Base-by-base conservation (phyloP, 306 rosid genomes). In the Acacia melanoxylon region DNA sequence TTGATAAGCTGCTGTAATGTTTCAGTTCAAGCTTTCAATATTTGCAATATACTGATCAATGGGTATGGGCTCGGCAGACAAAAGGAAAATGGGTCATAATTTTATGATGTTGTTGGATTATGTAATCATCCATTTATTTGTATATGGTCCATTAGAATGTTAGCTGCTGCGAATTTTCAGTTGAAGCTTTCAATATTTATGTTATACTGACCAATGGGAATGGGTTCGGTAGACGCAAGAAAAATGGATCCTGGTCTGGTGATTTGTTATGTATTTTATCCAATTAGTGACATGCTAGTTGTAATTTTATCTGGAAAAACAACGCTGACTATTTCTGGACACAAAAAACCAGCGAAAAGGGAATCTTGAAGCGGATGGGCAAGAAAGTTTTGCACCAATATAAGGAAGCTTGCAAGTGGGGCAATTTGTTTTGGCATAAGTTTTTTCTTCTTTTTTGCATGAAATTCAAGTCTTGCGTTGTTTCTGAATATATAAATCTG, bases 11-110 rank as follows among this genome's bases (percentile, higher is more conserved):
- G 44, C 72, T 76, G 80, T 16, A 22, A 8, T 15, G 10, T 24
- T 42, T 41, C 27, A 61, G 20, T 27, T 5, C 14, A 17, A 42
- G 31, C 8, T 62, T 41, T 61, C 42, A 59, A 42, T 25, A 40
- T 8, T 24, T 58, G 11, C 22, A 6, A 35, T 74, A 3, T 74
- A 5, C 65, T 33, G 17, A 35, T 75, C 15, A 75, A 44, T 76
- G 71, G 10, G 17, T 24, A 33, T 80, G 62, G 25, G 72, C 33
- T 62, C 42, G 20, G 2, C 4, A 62, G 68, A 52, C 14, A 12
- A 58, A 68, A 31, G 61, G 72, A 20, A 68, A 19, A 7, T 75
- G 79, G 82, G 56, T 29, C 51, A 56, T 83, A 48, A 33, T 51
- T 49, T 72, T 33, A 16, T 19, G 9, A 15, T 24, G 8, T 70